Evolutionary conservation across 306 rosid species (phyloP).

Genomic region (Lathyrus oleraceus): DNA sequence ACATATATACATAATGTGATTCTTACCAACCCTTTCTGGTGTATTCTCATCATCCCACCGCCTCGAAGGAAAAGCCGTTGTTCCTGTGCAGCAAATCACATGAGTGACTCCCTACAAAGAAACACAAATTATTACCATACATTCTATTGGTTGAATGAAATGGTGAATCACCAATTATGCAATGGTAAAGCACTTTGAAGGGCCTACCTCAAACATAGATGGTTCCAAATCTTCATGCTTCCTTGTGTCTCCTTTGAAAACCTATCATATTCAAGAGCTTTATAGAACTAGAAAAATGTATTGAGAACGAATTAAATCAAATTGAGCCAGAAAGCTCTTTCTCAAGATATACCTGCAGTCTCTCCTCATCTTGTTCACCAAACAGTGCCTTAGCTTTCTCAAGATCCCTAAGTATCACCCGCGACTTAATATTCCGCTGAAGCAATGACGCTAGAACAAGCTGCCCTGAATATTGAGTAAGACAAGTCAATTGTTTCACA

Average conservation of each 20-base stretch:
- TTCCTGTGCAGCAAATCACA: constrained; percentile 95
- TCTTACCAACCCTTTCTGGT: constrained; percentile 89
- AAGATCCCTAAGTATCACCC: constrained; percentile 71
- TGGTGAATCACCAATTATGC: background rate
- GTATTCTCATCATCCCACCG: constrained; percentile 91
- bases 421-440: constrained; percentile 64
- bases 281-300: constrained; percentile 29
- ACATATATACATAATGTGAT: constrained; percentile 12
- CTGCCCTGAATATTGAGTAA: constrained; percentile 68
- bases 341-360: constrained; percentile 54
- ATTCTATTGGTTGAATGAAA: constrained; percentile 15
- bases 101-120: constrained; percentile 83
- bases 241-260: constrained; percentile 80
- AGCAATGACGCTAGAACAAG: constrained; percentile 84
- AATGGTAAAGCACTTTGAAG: background rate
- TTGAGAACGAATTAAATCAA: constrained; percentile 28
- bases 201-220: constrained; percentile 72
- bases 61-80: constrained; percentile 93
- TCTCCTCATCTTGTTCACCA: constrained; percentile 70
- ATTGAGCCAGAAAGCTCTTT: background rate
- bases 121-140: constrained; percentile 15
- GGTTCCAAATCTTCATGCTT: constrained; percentile 71
- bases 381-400: constrained; percentile 73
- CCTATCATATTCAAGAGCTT: constrained; percentile 54
- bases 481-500: constrained; percentile 24